phyloP scores from a whole-genome alignment of 2,329 filamentous ascomycete species.

The Neopestalotiopsis rosae region DNA sequence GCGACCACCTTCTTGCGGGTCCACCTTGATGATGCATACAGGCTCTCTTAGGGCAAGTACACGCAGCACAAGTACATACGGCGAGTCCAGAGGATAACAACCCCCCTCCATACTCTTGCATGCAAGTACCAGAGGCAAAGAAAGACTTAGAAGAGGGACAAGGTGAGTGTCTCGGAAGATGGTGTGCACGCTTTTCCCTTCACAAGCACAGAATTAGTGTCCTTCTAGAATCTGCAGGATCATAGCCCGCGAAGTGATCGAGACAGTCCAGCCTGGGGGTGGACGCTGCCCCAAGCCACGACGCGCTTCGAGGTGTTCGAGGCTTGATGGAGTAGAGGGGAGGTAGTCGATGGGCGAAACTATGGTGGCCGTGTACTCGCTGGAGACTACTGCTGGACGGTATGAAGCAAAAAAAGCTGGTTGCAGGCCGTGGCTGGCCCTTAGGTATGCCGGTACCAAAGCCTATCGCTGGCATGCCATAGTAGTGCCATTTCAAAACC shows the following conservation, averaged over 20 bases:
- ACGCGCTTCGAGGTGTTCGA: background rate
- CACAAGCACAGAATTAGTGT: background rate
- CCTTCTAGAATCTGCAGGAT: slow-evolving; percentile 12
- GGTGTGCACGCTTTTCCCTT: background rate
- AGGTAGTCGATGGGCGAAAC: background rate
- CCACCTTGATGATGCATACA: slow-evolving; percentile 8
- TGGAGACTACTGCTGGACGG: too few species aligned
- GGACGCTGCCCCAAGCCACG: slow-evolving; percentile 1
- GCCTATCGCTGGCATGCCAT: background rate
- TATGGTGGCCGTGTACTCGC: background rate
- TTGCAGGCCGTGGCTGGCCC: background rate
- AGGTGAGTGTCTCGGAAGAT: slow-evolving; percentile 4
- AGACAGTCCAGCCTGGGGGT: background rate
- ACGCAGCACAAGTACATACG: slow-evolving; percentile 8
- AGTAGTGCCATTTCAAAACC: slow-evolving; percentile 1
- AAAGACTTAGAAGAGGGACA: background rate
- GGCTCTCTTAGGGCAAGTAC: background rate
- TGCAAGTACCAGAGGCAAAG: slow-evolving; percentile 1
- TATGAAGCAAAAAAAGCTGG: background rate
- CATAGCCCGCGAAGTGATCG: background rate
- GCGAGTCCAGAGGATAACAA: background rate
- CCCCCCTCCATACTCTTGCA: background rate
- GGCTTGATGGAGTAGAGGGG: background rate
- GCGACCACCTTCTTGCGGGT: background rate
- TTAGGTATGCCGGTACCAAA: slow-evolving; percentile 13